phyloP scores from a whole-genome alignment of 805 yeast species.

The Metschnikowia kofuensis region DNA sequence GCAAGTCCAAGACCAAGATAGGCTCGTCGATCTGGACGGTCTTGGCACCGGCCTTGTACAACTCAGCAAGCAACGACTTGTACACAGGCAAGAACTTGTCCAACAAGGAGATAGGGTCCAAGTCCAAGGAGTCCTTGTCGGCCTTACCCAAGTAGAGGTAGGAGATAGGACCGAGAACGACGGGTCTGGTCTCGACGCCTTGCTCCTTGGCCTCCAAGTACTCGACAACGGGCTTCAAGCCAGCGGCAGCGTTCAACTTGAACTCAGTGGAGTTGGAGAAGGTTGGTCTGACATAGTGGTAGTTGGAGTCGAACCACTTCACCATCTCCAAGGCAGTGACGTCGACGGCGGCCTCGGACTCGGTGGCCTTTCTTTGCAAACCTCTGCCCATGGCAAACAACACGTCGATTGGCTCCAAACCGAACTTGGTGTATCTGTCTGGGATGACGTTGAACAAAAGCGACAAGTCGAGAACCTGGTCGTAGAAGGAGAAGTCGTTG shows the following conservation, averaged over 20 bases:
- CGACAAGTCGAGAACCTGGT: constrained; percentile 92
- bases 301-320: constrained; percentile 99
- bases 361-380: constrained; percentile 94
- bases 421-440: constrained; percentile 91
- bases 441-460: constrained; percentile 93
- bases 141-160: constrained; percentile 95
- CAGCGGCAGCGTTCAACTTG: constrained; percentile 73
- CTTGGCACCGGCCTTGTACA: constrained; percentile 92
- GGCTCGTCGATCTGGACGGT: constrained; percentile 98
- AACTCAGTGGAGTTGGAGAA: constrained; percentile 92
- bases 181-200: constrained; percentile 98
- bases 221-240: constrained; percentile 95
- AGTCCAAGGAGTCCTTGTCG: constrained; percentile 94
- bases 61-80: constrained; percentile 81
- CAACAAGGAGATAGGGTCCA: constrained; percentile 88
- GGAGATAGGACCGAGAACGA: constrained; percentile 93
- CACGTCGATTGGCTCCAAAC: constrained; percentile 85
- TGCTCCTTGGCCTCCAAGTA: constrained; percentile 95
- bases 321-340: constrained; percentile 99
- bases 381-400: constrained; percentile 99
- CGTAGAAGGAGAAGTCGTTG: constrained; percentile 97
- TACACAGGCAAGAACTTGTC: constrained; percentile 91
- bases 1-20: constrained; percentile 88
- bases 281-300: constrained; percentile 99
- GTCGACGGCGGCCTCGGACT: constrained; percentile 83